Evolutionary conservation across 1,284 basidiomycete genomes (phyloP).

Genomic region (Phellopilus nigrolimitatus): DNA sequence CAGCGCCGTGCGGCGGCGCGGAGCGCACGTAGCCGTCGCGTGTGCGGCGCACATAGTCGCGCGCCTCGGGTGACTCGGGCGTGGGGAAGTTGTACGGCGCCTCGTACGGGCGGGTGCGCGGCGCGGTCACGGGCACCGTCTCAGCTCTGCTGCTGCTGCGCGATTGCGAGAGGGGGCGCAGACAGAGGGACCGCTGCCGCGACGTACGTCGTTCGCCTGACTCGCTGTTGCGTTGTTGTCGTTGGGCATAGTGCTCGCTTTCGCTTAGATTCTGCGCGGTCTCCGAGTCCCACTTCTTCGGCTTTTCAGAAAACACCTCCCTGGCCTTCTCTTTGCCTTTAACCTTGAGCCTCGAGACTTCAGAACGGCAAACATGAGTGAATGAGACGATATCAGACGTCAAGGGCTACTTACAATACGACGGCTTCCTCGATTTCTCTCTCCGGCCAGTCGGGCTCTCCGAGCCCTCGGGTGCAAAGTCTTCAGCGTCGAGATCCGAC

Average conservation of each 20-base stretch:
- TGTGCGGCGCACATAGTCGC: slow-evolving; percentile 31
- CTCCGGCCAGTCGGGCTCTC: not conserved
- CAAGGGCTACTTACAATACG: not conserved
- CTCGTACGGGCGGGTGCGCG: slow-evolving; percentile 54
- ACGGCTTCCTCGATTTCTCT: not conserved
- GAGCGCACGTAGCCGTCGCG: slow-evolving; percentile 12
- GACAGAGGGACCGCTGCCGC: not conserved
- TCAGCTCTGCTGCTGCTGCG: not conserved
- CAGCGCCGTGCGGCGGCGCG: too few species aligned
- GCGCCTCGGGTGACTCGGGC: slow-evolving; percentile 36
- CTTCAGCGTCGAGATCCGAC: not conserved
- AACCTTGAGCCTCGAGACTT: not conserved
- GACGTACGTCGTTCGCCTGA: not conserved
- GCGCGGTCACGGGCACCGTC: slow-evolving; percentile 19
- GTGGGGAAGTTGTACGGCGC: slow-evolving; percentile 56
- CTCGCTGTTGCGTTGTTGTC: not conserved
- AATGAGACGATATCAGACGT: not conserved
- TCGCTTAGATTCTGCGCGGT: not conserved
- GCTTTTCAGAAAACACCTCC: too few species aligned
- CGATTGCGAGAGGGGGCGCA: not conserved
- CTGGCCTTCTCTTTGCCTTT: not conserved
- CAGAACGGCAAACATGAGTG: not conserved
- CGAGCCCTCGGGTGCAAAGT: not conserved
- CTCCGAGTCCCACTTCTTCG: not conserved
- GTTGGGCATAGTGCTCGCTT: not conserved